Evolutionary conservation across 352 stramenopile genomes (phyloP).

Genomic region (Pythium apleroticum): DNA sequence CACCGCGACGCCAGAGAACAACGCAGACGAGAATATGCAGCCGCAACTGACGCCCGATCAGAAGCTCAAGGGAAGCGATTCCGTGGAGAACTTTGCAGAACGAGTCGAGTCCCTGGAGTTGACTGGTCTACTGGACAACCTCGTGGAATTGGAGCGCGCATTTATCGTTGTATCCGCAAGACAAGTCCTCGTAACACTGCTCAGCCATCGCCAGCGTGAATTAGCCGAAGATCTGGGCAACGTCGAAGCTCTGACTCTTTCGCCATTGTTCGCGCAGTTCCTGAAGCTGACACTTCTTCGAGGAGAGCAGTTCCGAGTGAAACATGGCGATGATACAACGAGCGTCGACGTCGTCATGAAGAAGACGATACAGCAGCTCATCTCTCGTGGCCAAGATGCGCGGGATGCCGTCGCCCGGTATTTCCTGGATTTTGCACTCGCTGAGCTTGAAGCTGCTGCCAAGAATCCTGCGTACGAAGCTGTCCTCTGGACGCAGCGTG

Average conservation of each 20-base stretch:
- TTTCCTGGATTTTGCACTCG: slow-evolving; percentile 54
- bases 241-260: background rate
- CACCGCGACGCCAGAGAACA: background rate
- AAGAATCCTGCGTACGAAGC: slow-evolving; percentile 55
- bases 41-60: background rate
- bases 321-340: background rate
- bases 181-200: slow-evolving; percentile 17
- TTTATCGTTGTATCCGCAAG: slow-evolving; percentile 16
- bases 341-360: background rate
- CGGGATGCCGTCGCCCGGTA: background rate
- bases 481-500: slow-evolving; percentile 75
- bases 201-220: background rate
- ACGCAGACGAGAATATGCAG: background rate
- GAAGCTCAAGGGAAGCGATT: background rate
- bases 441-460: slow-evolving; percentile 61
- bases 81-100: slow-evolving; percentile 6
- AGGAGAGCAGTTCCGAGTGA: slow-evolving; percentile 41
- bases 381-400: background rate
- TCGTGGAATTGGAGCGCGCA: slow-evolving; percentile 15
- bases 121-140: slow-evolving; percentile 12
- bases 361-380: background rate
- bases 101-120: slow-evolving; percentile 18
- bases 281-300: slow-evolving; percentile 55
- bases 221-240: background rate
- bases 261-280: slow-evolving; percentile 35